Percentiles rank a stretch among this genome's conserved stretches.
Evolutionary conservation across 2,329 filamentous ascomycete species (phyloP).

Genomic region (Aureobasidium mangrovei): DNA sequence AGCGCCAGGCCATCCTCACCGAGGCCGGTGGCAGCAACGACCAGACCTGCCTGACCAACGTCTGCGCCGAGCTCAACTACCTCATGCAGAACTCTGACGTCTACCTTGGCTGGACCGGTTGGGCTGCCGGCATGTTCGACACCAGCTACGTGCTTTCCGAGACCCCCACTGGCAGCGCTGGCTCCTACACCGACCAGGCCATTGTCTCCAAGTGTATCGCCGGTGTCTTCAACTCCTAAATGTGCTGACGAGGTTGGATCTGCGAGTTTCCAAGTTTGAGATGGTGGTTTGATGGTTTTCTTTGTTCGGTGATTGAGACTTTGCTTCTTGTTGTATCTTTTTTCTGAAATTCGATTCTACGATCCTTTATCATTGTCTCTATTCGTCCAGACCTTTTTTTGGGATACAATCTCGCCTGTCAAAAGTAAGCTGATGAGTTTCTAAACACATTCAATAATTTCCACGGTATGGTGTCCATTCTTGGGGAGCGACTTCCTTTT

Average conservation of each 20-base stretch:
- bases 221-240: conserved; percentile 21
- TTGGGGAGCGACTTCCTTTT: too few relatives aligned
- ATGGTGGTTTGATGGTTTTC: neutral
- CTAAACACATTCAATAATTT: too few relatives aligned
- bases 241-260: neutral
- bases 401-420: too few relatives aligned
- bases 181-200: conserved; percentile 21
- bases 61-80: conserved; percentile 28
- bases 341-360: too few relatives aligned
- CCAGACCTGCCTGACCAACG: conserved; percentile 25
- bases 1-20: conserved; percentile 31
- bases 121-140: conserved; percentile 27
- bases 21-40: conserved; percentile 34
- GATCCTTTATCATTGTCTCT: too few relatives aligned
- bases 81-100: conserved; percentile 26
- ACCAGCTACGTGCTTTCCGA: conserved; percentile 23
- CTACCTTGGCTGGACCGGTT: conserved; percentile 27
- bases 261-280: neutral
- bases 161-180: conserved; percentile 21
- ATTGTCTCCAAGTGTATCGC: conserved; percentile 24
- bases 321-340: too few relatives aligned
- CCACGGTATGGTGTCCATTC: too few relatives aligned
- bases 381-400: too few relatives aligned
- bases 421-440: too few relatives aligned
- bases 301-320: too few relatives aligned